phyloP scores from a whole-genome alignment of 441 rosid genomes.

The Erysimum cheiri region DNA sequence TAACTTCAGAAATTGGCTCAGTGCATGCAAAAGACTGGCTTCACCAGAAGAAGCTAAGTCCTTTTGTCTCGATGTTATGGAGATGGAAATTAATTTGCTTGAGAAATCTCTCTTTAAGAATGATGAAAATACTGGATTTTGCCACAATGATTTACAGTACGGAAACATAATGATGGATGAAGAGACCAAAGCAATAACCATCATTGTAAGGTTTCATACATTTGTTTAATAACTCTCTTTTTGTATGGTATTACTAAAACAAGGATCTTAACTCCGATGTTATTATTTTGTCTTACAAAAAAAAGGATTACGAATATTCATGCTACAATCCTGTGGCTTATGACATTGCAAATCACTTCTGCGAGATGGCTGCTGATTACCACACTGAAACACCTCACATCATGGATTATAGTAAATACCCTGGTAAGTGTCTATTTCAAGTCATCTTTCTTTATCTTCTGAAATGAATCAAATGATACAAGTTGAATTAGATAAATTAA shows the following conservation, averaged over 20 bases:
- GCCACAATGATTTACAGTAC: conserved; percentile 95
- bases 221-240: not conserved
- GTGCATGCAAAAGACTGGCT: conserved; percentile 61
- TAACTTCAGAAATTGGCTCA: conserved; percentile 76
- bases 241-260: not conserved
- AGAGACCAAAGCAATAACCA: conserved; percentile 75
- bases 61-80: conserved; percentile 67
- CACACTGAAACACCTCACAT: conserved; percentile 89
- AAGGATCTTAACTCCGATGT: conserved; percentile 5
- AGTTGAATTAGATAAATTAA: not conserved
- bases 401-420: conserved; percentile 82
- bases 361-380: conserved; percentile 97
- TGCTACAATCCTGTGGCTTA: conserved; percentile 87
- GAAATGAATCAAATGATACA: not conserved
- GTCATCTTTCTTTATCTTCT: conserved; percentile 4
- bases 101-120: conserved; percentile 59
- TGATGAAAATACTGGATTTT: conserved; percentile 67
- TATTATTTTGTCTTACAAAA: not conserved
- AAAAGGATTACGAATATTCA: conserved; percentile 89
- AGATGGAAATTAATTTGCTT: conserved; percentile 61
- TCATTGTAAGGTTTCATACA: conserved; percentile 71
- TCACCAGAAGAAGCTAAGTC: conserved; percentile 73
- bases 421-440: conserved; percentile 53
- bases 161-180: conserved; percentile 97
- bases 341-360: conserved; percentile 95